phyloP scores from a whole-genome alignment of 352 stramenopile genomes.

The Phytophthora citrophthora region DNA sequence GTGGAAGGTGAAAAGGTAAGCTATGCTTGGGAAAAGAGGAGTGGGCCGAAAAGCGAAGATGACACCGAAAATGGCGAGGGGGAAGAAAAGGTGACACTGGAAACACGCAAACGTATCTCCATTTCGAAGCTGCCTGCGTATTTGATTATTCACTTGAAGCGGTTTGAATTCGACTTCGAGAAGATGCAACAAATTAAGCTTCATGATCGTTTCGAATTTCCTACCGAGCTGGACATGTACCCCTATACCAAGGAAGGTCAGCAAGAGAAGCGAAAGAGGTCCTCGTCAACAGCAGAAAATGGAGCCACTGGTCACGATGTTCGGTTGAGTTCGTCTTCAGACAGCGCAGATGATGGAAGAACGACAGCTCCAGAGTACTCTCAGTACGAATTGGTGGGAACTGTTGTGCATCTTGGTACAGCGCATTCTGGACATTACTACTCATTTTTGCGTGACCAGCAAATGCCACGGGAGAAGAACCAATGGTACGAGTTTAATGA shows the following conservation, averaged over 20 bases:
- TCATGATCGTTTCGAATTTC: constrained; percentile 95
- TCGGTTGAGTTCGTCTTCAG: constrained; percentile 34
- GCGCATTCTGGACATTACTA: constrained; percentile 92
- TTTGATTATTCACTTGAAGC: constrained; percentile 95
- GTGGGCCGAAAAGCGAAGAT: constrained; percentile 19
- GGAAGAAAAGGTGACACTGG: constrained; percentile 80
- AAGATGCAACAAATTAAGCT: constrained; percentile 95
- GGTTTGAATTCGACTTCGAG: constrained; percentile 96
- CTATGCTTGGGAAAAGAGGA: constrained; percentile 88
- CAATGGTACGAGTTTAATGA: constrained; percentile 92
- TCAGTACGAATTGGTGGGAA: constrained; percentile 86
- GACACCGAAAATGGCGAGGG: constrained; percentile 33
- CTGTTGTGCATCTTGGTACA: constrained; percentile 89
- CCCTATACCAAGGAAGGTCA: constrained; percentile 90
- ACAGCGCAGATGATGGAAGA: constrained; percentile 26
- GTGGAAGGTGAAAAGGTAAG: constrained; percentile 91
- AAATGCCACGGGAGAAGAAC: constrained; percentile 32
- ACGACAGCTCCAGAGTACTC: constrained; percentile 79
- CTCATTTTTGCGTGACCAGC: constrained; percentile 83
- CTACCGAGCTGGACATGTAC: constrained; percentile 89
- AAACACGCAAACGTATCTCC: constrained; percentile 91
- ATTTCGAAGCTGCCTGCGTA: constrained; percentile 90
- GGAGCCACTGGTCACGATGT: constrained; percentile 24
- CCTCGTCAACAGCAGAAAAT: constrained; percentile 30
- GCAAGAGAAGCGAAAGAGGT: constrained; percentile 57